Evolutionary conservation across 2,329 filamentous ascomycete species (phyloP), one percentile per base, ranked within the genome.

Genomic region (Aspergillus pseudotamarii): DNA sequence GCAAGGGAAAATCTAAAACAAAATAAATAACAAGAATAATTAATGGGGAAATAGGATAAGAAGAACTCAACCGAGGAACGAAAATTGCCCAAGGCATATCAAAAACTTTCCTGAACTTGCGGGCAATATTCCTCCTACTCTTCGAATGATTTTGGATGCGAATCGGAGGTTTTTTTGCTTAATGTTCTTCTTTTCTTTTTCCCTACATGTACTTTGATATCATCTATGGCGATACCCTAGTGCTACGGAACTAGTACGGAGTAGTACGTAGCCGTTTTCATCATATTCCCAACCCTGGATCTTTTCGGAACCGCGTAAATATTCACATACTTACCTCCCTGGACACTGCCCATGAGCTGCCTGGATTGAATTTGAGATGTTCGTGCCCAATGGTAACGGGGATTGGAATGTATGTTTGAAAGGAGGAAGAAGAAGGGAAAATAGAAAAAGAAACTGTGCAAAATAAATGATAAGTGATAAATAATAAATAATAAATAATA

Each of bases 371-470:
- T 32, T 26, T 50, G 19, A 58, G 55, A 43, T 55, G 50, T 61
- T 62, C 59, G 53, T 63, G 64, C 61, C 65, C 64, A 66, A 67
- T 64, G 57, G 38, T 50, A 64, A 54, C 55, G 53, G 57, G 58
- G 34, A 41, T 57, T 50, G 56, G 59, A 61, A 48, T 58, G 56
- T 41, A 55, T 30, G 41, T 12, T 21, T n/a, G n/a, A 32, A 51
- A 21, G 48, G 28, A 21, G 48, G 28, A 30, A n/a, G 28, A 51
- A 6, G 28, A 32, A n/a, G 23, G 23, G 3, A n/a, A 32, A 32
- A 51, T 11, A 34, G 32, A 34, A 12, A 48, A 26, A 8, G 38
- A n/a, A 41, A n/a, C 16, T 41, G 38, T 41, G 38, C 8, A 41
- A 41, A n/a, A 41, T 41, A 41, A 23, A 48, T 48, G 12, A 45